Conservation (phyloP, 2,329 filamentous ascomycete genomes). For the Botrytis cinerea region DNA sequence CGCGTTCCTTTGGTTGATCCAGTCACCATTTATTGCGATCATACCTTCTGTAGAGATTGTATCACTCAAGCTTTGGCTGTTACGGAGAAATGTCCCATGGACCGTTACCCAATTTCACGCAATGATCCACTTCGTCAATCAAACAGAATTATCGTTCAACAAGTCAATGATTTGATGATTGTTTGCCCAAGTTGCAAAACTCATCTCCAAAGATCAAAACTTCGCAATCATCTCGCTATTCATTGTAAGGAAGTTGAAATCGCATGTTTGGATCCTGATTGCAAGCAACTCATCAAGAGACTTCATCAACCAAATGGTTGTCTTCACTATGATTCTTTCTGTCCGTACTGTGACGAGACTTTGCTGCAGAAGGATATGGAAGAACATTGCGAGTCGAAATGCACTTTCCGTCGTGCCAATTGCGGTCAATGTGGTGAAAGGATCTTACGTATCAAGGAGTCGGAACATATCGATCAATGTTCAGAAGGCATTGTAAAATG, state of each 20-base stretch:
- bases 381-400: slow-evolving; percentile 51
- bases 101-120: slow-evolving; percentile 50
- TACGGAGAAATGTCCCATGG: slow-evolving; percentile 57
- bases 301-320: slow-evolving; percentile 56
- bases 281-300: slow-evolving; percentile 53
- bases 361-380: slow-evolving; percentile 51
- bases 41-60: slow-evolving; percentile 65
- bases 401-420: slow-evolving; percentile 42
- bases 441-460: slow-evolving; percentile 35
- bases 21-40: slow-evolving; percentile 62
- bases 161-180: slow-evolving; percentile 61
- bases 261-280: slow-evolving; percentile 52
- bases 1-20: slow-evolving; percentile 61
- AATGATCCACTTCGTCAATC: slow-evolving; percentile 39
- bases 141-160: slow-evolving; percentile 55
- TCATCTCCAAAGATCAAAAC: slow-evolving; percentile 53
- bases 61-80: slow-evolving; percentile 49
- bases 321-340: slow-evolving; percentile 54
- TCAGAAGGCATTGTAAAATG: slow-evolving; percentile 47
- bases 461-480: slow-evolving; percentile 48
- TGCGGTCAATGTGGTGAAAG: slow-evolving; percentile 38
- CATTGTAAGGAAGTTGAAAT: slow-evolving; percentile 59
- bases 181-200: slow-evolving; percentile 60
- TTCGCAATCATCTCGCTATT: slow-evolving; percentile 57
- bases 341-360: slow-evolving; percentile 54